Base-by-base conservation (phyloP, 1,284 basidiomycete species). In the Pyrrhoderma lamaoense region DNA sequence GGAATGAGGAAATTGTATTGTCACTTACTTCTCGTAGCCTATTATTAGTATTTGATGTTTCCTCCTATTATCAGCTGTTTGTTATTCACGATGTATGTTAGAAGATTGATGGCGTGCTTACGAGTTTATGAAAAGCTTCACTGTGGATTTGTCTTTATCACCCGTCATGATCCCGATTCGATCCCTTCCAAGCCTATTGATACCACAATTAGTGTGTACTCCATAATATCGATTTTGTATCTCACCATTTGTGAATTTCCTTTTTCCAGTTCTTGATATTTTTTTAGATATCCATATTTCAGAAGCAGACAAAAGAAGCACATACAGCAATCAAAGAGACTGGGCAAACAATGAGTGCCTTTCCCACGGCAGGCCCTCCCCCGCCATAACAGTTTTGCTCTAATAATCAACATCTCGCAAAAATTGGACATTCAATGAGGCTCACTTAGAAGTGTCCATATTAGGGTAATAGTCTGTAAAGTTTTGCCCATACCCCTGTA, bases 401-500 rank as follows among this genome's bases (percentile, higher is more conserved):
- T 92, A 54, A 8, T 46, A 47, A 14, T 36, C 19, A 45, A 43
- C 49, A 62, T 31, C 27, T 47, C 22, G 38, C 16, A 35, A 9
- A 35, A 8, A 36, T 25, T 27, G 34, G n/a, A 31, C 27, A 3
- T 27, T n/a, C 13, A 27, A 21, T 8, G 34, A 22, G 13, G 59
- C 79, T 61, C 62, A 92, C 92, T 89, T 34, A 96, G 74, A 14
- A 98, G 70, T 0, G 90, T 96, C 84, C 90, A 91, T 13, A 94
- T 74, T 7, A 97, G 73, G 9, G 84, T 74, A 45, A 97, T 93
- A 0, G 93, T 93, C 80, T 89, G 86, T n/a, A 90, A 69, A 0
- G 93, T 96, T 70, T 97, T 97, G 14, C 93, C 93, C 51, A 96
- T 78, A 43, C 93, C 93, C 92, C 93, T 94, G 56, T 8, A 51